A percentile compares a stretch with the other conserved stretches of the same genome.
Conservation (phyloP, 2,329 filamentous ascomycete species). For the Ceratocystis diversiconidia region DNA sequence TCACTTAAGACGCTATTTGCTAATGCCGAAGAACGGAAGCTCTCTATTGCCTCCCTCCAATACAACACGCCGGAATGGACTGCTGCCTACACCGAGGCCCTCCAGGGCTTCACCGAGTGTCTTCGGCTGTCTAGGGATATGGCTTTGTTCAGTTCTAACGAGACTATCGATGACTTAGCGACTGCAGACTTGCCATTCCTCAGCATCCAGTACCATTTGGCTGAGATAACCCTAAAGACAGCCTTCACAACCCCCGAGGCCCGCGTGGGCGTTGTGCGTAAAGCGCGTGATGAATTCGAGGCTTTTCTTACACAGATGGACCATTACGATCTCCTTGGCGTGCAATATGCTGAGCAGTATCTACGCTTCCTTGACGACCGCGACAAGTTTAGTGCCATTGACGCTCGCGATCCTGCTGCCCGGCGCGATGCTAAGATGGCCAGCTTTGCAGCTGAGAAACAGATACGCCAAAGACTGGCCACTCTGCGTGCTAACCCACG, state of each 20-base stretch:
- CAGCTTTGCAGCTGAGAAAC: slow-evolving; percentile 73
- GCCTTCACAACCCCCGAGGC: slow-evolving; percentile 38
- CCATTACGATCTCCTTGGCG: slow-evolving; percentile 57
- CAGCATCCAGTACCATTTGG: slow-evolving; percentile 60
- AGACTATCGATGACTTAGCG: slow-evolving; percentile 71
- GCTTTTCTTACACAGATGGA: slow-evolving; percentile 63
- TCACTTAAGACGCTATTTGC: slow-evolving; percentile 38
- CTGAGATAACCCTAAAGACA: slow-evolving; percentile 61
- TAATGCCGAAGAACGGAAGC: slow-evolving; percentile 37
- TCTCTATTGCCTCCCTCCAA: slow-evolving; percentile 47
- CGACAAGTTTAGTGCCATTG: slow-evolving; percentile 56
- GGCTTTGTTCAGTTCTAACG: slow-evolving; percentile 81
- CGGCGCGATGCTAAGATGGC: slow-evolving; percentile 74
- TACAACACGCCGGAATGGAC: slow-evolving; percentile 52
- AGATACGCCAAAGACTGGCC: slow-evolving; percentile 69
- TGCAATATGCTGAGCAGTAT: slow-evolving; percentile 52
- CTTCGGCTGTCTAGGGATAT: slow-evolving; percentile 53
- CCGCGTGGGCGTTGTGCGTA: slow-evolving; percentile 47
- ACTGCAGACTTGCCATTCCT: slow-evolving; percentile 80
- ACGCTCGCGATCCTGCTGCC: slow-evolving; percentile 45
- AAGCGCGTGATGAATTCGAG: slow-evolving; percentile 59
- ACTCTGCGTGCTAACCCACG: slow-evolving; percentile 31
- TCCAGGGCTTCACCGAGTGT: slow-evolving; percentile 61
- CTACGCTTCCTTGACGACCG: slow-evolving; percentile 60
- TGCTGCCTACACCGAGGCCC: slow-evolving; percentile 50